Base-by-base conservation (phyloP, 2,329 filamentous ascomycete species). In the Ceratocystis colombiana region DNA sequence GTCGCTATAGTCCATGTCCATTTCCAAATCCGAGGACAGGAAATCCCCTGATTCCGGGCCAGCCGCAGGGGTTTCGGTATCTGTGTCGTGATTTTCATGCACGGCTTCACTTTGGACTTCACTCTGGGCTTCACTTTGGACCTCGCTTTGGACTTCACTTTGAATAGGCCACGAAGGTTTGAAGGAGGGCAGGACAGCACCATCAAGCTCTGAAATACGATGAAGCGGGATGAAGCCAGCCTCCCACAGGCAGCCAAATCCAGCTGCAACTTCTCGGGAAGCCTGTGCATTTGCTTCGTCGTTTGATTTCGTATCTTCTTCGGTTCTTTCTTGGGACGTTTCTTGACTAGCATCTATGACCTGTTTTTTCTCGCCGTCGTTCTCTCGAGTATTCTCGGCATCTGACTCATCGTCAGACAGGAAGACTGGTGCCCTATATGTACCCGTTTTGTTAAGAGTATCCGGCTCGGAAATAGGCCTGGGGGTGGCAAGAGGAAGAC, bases 391-490 rank as follows among this genome's bases (percentile, higher is more conserved):
- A 8, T 12, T 33, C 30, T 67, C 65, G 10, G 64, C 41, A 25
- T 67, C 65, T n/a, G 65, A 67, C 30, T 67, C 65, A 25, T 67
- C 65, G 10, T 67, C 65, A 12, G 65, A 64, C 17, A 64, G 6
- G 25, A 64, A 50, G 12, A 64, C 62, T 28, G 65, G 64, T 12
- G 62, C 67, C 6, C 62, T 66, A 7, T 65, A 62, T 8, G 64
- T 62, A 15, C 61, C 57, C 2, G 61, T 46, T 50, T 30, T 55
- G 57, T 28, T 45, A 20, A n/a, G 44, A 33, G 53, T 50, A 37
- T n/a, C 61, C 5, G 12, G 17, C n/a, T 17, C 30, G 25, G 37
- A 12, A 5, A n/a, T 17, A 59, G 15, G 10, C 3, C 37, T 4
- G 0, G 30, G 3, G 48, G 48, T 48, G 10, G 17, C n/a, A 59